Percentiles rank a stretch among this genome's conserved stretches.
These are phyloP conservation scores for Fusarium proliferatum DNA, from an alignment of 2,329 filamentous ascomycete species.

Conservation along the genomic window DNA sequence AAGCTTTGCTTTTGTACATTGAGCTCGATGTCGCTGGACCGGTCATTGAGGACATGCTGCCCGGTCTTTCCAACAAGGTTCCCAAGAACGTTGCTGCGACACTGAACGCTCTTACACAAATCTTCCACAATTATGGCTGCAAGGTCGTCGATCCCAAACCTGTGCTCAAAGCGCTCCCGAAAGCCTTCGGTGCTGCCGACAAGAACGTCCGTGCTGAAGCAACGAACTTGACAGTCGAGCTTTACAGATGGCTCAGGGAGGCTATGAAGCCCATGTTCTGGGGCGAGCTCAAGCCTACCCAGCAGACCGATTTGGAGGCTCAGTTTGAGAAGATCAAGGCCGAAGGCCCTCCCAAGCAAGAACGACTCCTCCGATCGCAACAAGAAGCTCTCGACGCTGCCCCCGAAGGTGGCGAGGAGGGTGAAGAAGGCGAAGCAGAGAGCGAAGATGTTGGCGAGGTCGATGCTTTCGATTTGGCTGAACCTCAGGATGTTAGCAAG, in stretches of 20 bases:
- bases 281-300: slow-evolving; percentile 93
- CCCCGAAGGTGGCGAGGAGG: slow-evolving; percentile 67
- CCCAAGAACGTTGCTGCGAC: slow-evolving; percentile 84
- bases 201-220: slow-evolving; percentile 97
- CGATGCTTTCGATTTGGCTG: slow-evolving; percentile 83
- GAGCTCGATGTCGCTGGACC: slow-evolving; percentile 89
- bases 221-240: slow-evolving; percentile 88
- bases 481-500: slow-evolving; percentile 86
- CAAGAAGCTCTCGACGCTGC: slow-evolving; percentile 83
- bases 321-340: slow-evolving; percentile 94
- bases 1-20: slow-evolving; percentile 88
- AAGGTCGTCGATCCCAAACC: slow-evolving; percentile 94
- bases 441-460: slow-evolving; percentile 69
- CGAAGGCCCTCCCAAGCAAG: slow-evolving; percentile 88
- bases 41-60: slow-evolving; percentile 89
- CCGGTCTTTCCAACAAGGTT: slow-evolving; percentile 85
- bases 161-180: slow-evolving; percentile 86
- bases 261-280: slow-evolving; percentile 99
- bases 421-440: slow-evolving; percentile 66
- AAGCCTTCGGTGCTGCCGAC: slow-evolving; percentile 94
- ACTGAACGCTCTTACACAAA: slow-evolving; percentile 79
- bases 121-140: slow-evolving; percentile 94
- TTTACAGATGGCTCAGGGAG: slow-evolving; percentile 96
- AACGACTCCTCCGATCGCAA: slow-evolving; percentile 87
- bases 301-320: slow-evolving; percentile 92